phyloP scores from a whole-genome alignment of 1,284 basidiomycete species.

The Sphagnurus paluster region DNA sequence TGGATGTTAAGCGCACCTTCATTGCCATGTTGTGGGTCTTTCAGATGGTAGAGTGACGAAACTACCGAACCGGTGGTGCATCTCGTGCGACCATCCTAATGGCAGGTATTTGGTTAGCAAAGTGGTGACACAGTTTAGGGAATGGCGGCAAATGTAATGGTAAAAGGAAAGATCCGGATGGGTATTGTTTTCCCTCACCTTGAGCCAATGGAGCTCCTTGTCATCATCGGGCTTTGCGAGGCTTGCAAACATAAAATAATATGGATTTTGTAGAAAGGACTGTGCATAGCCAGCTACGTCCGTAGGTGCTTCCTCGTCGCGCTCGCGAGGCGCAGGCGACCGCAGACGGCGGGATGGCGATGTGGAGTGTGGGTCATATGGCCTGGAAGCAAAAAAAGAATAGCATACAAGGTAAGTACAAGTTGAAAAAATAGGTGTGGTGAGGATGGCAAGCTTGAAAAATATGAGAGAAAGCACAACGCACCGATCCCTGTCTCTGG shows the following conservation, averaged over 20 bases:
- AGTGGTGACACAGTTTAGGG: too few relatives aligned
- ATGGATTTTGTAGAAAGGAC: slow-evolving; percentile 82
- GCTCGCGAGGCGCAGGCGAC: slow-evolving; percentile 3
- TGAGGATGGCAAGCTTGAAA: background rate
- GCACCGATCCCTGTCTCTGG: slow-evolving; percentile 5
- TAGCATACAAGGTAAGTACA: too few relatives aligned
- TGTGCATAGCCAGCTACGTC: slow-evolving; percentile 39
- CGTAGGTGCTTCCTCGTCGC: slow-evolving; percentile 21
- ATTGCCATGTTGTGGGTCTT: slow-evolving; percentile 84
- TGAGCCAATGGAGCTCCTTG: slow-evolving; percentile 90
- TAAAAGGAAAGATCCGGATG: too few relatives aligned
- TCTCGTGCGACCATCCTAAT: slow-evolving; percentile 82
- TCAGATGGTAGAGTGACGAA: slow-evolving; percentile 92
- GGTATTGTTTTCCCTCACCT: slow-evolving; percentile 42
- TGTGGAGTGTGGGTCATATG: slow-evolving; percentile 4
- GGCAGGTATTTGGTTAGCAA: background rate
- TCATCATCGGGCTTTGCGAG: slow-evolving; percentile 87
- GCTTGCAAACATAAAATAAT: slow-evolving; percentile 93
- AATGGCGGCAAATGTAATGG: too few relatives aligned
- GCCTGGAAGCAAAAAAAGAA: slow-evolving; percentile 1
- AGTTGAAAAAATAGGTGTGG: too few relatives aligned
- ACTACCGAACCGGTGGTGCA: slow-evolving; percentile 90
- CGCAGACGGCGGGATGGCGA: slow-evolving; percentile 9
- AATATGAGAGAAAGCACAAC: background rate
- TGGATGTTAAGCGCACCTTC: slow-evolving; percentile 34